Evolutionary conservation across 371 early-diverging fungal genomes (phyloP), one percentile per base, ranked within the genome.

Genomic region (Cokeromyces recurvatus): DNA sequence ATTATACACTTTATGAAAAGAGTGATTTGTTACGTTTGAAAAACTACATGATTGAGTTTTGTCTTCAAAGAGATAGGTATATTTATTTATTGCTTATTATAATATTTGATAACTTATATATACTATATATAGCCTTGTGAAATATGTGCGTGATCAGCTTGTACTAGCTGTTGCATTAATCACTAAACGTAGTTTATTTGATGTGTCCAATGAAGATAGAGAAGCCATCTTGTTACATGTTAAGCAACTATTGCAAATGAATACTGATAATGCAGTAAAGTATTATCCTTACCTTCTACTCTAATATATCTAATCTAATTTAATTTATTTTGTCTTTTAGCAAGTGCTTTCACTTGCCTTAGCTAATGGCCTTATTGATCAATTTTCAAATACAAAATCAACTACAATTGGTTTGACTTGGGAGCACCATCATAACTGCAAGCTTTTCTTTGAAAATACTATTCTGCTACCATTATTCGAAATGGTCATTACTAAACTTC

Each of bases 351-450:
- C 76, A 2, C 55, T 84, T 3, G 65, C 76, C 2, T 45, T 85
- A 25, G 73, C 79, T 3, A 72, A 64, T 46, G 81, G 78, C 4
- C 57, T 84, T 11, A 57, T 84, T 1, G 84, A 84, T 55, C 84
- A 86, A 51, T 86, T 88, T 42, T 80, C 84, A 6, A 79, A 74
- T 22, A 72, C 74, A 6, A 80, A 79, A 51, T 68, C 84, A 0
- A 74, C 77, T 12, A 75, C 65, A 4, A 53, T 59, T 27, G 89
- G 89, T 7, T 53, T 88, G 20, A 76, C 78, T 12, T 81, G 79
- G 78, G 82, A 84, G 45, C 82, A 81, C 44, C 85, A 88, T 54
- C 64, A 82, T 53, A 76, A 76, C 32, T 80, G 80, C 42, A 81
- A 84, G 51, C 49, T 69, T 7, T 79, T 75, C 23, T 87, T 87